Conservation (phyloP, 768 basidiomycete species). For the Lentinula raphanica region DNA sequence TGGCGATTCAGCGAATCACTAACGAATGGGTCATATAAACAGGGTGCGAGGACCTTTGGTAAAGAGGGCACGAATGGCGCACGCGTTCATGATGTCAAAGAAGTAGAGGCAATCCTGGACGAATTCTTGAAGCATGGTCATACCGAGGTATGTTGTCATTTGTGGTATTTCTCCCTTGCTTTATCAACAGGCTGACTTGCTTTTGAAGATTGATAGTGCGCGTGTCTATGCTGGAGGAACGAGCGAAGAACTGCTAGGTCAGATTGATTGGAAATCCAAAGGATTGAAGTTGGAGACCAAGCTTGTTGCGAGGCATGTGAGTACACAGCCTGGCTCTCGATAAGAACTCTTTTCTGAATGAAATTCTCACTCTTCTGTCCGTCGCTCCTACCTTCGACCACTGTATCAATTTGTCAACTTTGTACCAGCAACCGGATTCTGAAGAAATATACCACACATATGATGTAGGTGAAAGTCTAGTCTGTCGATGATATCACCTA, state of each 20-base stretch:
- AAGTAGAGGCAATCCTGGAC: conserved; percentile 49
- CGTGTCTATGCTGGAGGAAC: conserved; percentile 11
- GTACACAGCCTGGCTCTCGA: neutral
- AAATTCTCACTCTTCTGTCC: neutral
- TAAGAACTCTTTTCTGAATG: neutral
- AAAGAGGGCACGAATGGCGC: conserved; percentile 41
- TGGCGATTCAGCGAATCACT: too few species aligned
- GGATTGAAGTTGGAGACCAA: conserved; percentile 44
- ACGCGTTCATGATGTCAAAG: conserved; percentile 42
- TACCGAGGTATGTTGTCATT: conserved; percentile 11
- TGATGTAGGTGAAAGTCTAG: neutral
- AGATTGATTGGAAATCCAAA: conserved; percentile 34
- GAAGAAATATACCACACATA: neutral
- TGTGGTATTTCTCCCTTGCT: too few species aligned
- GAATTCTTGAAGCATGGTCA: conserved; percentile 53
- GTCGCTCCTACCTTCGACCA: neutral
- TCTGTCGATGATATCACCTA: neutral
- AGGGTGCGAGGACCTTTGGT: conserved; percentile 58
- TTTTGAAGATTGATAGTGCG: neutral
- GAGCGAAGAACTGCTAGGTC: conserved; percentile 29
- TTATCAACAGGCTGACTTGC: too few species aligned
- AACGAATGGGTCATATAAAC: neutral
- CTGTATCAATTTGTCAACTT: neutral
- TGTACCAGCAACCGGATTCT: neutral
- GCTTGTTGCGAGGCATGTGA: conserved; percentile 30